Percentiles rank a stretch among this genome's conserved stretches.
phyloP scores from a whole-genome alignment of 441 rosid species.

The Metrosideros polymorpha region DNA sequence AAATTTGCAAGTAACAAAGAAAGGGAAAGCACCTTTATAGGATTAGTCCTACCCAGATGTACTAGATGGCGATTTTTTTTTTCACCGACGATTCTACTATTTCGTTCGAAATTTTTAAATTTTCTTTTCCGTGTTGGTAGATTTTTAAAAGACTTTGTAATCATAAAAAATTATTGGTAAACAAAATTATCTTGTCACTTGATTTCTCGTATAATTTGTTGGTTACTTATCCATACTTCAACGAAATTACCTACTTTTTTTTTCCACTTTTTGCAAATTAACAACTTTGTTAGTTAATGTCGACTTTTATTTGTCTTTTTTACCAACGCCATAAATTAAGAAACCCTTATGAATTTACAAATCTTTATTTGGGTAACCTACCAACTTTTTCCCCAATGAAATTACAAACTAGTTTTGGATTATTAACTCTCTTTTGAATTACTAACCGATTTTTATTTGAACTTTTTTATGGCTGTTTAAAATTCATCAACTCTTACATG shows the following conservation, averaged over 20 bases:
- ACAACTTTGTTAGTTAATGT: neutral
- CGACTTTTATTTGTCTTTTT: too few relatives aligned
- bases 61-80: neutral
- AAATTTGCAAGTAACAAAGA: neutral
- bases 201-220: neutral
- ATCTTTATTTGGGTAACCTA: neutral
- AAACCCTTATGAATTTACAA: neutral
- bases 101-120: neutral
- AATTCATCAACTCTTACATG: neutral
- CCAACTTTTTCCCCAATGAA: neutral
- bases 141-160: neutral
- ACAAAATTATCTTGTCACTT: neutral
- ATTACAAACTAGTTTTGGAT: neutral
- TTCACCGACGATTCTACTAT: neutral
- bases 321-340: neutral
- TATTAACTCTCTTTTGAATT: neutral
- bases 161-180: neutral
- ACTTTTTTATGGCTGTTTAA: neutral
- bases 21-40: fast-evolving
- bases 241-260: neutral
- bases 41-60: neutral
- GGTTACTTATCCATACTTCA: neutral
- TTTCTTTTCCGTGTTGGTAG: neutral
- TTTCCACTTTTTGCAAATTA: neutral
- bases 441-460: neutral